phyloP scores from a whole-genome alignment of 129 eudicot species.

The Glebionis coronaria region DNA sequence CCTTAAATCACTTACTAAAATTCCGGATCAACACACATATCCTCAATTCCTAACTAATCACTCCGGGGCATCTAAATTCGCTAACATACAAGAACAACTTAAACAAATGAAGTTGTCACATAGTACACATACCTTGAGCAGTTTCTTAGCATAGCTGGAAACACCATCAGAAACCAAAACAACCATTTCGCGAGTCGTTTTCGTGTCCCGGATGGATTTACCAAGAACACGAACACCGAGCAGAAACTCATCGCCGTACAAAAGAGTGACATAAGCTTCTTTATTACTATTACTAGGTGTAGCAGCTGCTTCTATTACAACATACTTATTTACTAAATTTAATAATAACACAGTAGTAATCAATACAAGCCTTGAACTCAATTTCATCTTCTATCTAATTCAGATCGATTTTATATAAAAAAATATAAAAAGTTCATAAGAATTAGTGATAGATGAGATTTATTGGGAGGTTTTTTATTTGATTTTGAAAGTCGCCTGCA shows the following conservation, averaged over 20 bases:
- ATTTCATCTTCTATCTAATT: conserved; percentile 21
- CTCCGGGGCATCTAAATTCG: too few relatives aligned
- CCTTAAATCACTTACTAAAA: too few relatives aligned
- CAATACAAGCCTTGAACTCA: conserved; percentile 22
- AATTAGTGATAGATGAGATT: conserved; percentile 4
- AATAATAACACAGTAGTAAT: conserved; percentile 15
- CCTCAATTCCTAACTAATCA: too few relatives aligned
- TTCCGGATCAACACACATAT: too few relatives aligned
- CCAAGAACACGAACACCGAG: conserved; percentile 96
- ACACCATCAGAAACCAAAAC: conserved; percentile 98
- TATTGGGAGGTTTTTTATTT: too few relatives aligned
- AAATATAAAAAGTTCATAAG: conserved; percentile 1
- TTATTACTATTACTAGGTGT: conserved; percentile 39
- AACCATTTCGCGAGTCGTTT: conserved; percentile 76
- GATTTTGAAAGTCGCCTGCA: conserved; percentile 1
- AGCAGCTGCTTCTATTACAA: conserved; percentile 30
- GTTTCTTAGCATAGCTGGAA: conserved; percentile 71
- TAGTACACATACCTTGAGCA: conserved; percentile 47
- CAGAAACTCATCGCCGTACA: conserved; percentile 93
- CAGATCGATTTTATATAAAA: background rate
- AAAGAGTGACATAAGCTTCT: conserved; percentile 85
- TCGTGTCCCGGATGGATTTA: conserved; percentile 81
- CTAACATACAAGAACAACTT: background rate
- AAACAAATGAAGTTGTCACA: background rate
- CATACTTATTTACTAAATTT: conserved; percentile 6